A percentile compares a stretch with the other conserved stretches of the same genome.
phyloP scores from a whole-genome alignment of 345 rosid species.

The Linum usitatissimum region DNA sequence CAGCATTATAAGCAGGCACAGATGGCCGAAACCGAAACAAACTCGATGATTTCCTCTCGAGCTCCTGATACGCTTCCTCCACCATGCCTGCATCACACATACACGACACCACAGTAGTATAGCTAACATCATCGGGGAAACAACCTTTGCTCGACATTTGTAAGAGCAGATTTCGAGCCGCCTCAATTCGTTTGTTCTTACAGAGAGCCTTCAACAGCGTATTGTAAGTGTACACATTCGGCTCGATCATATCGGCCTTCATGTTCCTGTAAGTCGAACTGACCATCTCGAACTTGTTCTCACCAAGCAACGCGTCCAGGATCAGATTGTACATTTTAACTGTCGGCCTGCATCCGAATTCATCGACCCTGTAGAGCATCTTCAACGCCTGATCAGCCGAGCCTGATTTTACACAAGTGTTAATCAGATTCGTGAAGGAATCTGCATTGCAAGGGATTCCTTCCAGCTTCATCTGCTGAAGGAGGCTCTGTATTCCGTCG shows the following conservation, averaged over 20 bases:
- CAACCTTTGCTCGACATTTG: constrained; percentile 66
- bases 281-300: constrained; percentile 60
- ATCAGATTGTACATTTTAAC: constrained; percentile 76
- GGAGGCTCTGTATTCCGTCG: constrained; percentile 64
- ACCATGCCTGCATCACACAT: constrained; percentile 63
- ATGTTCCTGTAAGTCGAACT: constrained; percentile 51
- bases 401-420: constrained; percentile 37
- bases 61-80: constrained; percentile 51
- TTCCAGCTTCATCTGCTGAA: constrained; percentile 88
- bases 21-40: constrained; percentile 25
- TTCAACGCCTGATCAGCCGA: constrained; percentile 66
- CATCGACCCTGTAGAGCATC: constrained; percentile 61
- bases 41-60: constrained; percentile 13
- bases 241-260: constrained; percentile 78
- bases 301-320: constrained; percentile 63
- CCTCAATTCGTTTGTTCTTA: constrained; percentile 65
- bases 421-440: constrained; percentile 49
- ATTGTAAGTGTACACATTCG: constrained; percentile 71
- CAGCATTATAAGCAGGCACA: constrained; percentile 57
- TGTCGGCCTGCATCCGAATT: constrained; percentile 65
- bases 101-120: constrained; percentile 58
- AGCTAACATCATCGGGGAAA: constrained; percentile 72
- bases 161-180: constrained; percentile 55
- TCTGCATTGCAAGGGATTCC: constrained; percentile 55
- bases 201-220: constrained; percentile 80